Evolutionary conservation across 139 green algal genomes (phyloP), one percentile per base, ranked within the genome.

Genomic region (Tetratostichococcus sp.): DNA sequence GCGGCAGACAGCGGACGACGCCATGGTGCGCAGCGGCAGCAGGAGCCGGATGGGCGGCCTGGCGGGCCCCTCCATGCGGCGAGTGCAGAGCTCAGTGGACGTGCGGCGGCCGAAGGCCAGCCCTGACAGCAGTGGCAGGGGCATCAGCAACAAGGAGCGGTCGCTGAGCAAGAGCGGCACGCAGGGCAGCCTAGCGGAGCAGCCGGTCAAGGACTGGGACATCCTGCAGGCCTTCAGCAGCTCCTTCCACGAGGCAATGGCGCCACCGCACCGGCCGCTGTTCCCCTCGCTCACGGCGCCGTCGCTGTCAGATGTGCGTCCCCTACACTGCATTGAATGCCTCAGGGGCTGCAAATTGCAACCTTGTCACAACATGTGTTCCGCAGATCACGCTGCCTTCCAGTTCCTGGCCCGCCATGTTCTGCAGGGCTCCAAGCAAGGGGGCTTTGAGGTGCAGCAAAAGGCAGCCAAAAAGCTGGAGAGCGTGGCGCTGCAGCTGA

Each of bases 391-490:
- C n/a, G n/a, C n/a, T n/a, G n/a, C n/a, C n/a, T n/a, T n/a, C n/a
- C n/a, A n/a, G n/a, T n/a, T n/a, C n/a, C n/a, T n/a, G n/a, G n/a
- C n/a, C n/a, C n/a, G n/a, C n/a, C n/a, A n/a, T n/a, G n/a, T n/a
- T n/a, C n/a, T n/a, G n/a, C 58, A 66, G 23, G 25, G 23, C 58
- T n/a, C n/a, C n/a, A n/a, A 8, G 58, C 22, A 66, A 28, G 25
- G 58, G 11, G 25, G 58, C 58, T 66, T n/a, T 26, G 58, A 30
- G 23, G 22, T 66, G 8, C 58, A 66, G 25, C 58, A 66, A 17
- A n/a, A 77, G 17, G 75, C 73, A 43, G 76, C 39, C 58, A 80
- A 76, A 42, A 77, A 68, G 42, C 70, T 86, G 31, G 57, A 58
- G 25, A 50, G 62, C 17, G 67, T 82, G 23, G 67, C 67, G 4